These are phyloP conservation scores for Rhodotorula sp. DNA, from an alignment of 1,284 basidiomycete species.

Conservation along the genomic window DNA sequence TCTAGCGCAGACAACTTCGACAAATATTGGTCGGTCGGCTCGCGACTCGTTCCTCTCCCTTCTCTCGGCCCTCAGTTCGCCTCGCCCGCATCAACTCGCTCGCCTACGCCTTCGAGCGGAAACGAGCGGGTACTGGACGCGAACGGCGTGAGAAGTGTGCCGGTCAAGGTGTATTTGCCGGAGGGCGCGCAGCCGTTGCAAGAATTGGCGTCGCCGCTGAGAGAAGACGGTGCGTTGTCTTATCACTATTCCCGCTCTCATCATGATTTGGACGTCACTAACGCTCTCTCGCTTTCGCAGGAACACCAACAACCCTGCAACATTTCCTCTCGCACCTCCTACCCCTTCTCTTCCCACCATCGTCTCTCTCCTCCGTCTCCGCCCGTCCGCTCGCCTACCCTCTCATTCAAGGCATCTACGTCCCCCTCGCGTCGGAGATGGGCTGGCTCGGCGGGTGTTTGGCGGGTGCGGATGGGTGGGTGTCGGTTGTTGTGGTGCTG, in stretches of 20 bases:
- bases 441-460: conserved; percentile 89
- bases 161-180: conserved; percentile 84
- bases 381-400: conserved; percentile 55
- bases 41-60: conserved; percentile 64
- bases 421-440: conserved; percentile 82
- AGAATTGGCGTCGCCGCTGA: conserved; percentile 76
- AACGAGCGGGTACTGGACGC: conserved; percentile 66
- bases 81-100: conserved; percentile 52
- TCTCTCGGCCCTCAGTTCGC: conserved; percentile 20
- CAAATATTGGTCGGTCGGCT: conserved; percentile 85
- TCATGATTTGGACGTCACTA: no score
- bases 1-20: conserved; percentile 80
- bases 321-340: conserved; percentile 29
- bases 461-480: conserved; percentile 90
- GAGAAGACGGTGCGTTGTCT: conserved; percentile 55
- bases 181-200: conserved; percentile 81
- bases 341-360: conserved; percentile 38
- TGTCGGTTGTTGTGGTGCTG: conserved; percentile 59
- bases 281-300: neutral
- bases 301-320: conserved; percentile 49
- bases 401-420: conserved; percentile 79
- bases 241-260: neutral
- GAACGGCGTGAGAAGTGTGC: conserved; percentile 79
- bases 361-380: conserved; percentile 50
- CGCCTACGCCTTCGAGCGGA: conserved; percentile 53